Evolutionary conservation across 441 rosid species (phyloP).

Genomic region (Croton setiger): DNA sequence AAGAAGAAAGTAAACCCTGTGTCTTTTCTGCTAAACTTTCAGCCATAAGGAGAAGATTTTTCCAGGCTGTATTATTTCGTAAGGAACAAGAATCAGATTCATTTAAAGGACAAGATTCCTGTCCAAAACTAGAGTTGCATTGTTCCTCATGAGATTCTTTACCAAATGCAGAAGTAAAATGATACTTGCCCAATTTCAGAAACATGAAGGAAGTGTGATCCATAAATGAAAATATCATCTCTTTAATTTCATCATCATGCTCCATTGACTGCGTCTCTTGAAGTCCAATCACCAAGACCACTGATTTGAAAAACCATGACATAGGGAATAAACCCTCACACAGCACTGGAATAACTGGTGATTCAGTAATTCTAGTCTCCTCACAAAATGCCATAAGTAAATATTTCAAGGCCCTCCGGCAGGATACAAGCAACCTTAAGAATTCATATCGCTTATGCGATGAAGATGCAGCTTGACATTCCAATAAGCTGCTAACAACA

Average conservation of each 20-base stretch:
- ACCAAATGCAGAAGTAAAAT: slow-evolving; percentile 26
- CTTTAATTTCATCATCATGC: slow-evolving; percentile 29
- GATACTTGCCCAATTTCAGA: slow-evolving; percentile 49
- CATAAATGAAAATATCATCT: slow-evolving; percentile 52
- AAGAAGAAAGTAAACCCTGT: slow-evolving; percentile 38
- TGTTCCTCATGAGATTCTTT: slow-evolving; percentile 29
- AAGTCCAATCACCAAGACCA: slow-evolving; percentile 41
- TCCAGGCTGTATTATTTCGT: slow-evolving; percentile 38
- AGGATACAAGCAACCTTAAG: slow-evolving; percentile 56
- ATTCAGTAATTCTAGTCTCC: slow-evolving; percentile 31
- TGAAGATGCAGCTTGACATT: slow-evolving; percentile 33
- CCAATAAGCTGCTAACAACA: slow-evolving; percentile 38
- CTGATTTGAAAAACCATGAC: slow-evolving; percentile 78
- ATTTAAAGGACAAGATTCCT: slow-evolving; percentile 21
- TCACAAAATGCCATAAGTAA: slow-evolving; percentile 46
- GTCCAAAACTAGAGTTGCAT: slow-evolving; percentile 24
- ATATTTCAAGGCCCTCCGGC: slow-evolving; percentile 73
- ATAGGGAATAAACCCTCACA: slow-evolving; percentile 44
- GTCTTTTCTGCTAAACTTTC: slow-evolving; percentile 60
- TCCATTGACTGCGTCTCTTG: slow-evolving; percentile 34
- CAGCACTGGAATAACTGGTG: slow-evolving; percentile 36
- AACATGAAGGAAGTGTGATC: slow-evolving; percentile 78
- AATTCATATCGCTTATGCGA: slow-evolving; percentile 35
- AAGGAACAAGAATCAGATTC: slow-evolving; percentile 23
- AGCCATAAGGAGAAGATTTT: slow-evolving; percentile 34